Base-by-base conservation (phyloP, 331 rosid genomes). In the Quercus tomentella region DNA sequence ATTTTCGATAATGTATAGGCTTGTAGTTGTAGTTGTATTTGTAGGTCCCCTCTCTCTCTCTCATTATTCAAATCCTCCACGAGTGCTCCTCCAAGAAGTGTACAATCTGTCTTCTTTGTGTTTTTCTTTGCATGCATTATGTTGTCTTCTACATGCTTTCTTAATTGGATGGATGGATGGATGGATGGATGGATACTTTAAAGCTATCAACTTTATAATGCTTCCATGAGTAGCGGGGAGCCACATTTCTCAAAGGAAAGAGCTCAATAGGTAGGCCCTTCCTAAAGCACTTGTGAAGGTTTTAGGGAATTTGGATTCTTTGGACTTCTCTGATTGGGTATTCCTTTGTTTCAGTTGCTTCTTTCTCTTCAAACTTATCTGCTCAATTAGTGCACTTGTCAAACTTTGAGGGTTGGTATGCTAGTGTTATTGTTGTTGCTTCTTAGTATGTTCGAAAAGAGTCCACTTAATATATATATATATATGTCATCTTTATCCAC, bases 51-150 rank as follows among this genome's bases (percentile, higher is more conserved):
- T 63, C 14, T 1, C 17, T 78, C 41, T 61, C 26, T 62, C 73
- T 78, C 60, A 81, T 78, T 80, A 78, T 82, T 85, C 75, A 77
- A 73, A 49, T 12, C 54, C 54, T 49, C 33, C 65, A 74, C 72
- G 62, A 73, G 78, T 77, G 85, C 80, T 81, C 55, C 62, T 67
- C 81, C 83, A 69, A 55, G 75, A 76, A 56, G 77, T 66, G 72
- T 83, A 71, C 78, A 51, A 75, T 70, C 62, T 81, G 77, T 78
- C 74, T 85, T 76, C 81, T 75, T 78, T 74, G 62, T 75, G 72
- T 63, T 58, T 81, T 85, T 81, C 88, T 82, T 85, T 75, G 77
- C 82, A 71, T 79, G 74, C 88, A 85, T 85, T 63, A 85, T 85
- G 77, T 65, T 85, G 88, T 85, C 88, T 73, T 56, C 17, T 75